Conservation (phyloP, 495 filamentous ascomycete species). For the Xylaria cubensis region DNA sequence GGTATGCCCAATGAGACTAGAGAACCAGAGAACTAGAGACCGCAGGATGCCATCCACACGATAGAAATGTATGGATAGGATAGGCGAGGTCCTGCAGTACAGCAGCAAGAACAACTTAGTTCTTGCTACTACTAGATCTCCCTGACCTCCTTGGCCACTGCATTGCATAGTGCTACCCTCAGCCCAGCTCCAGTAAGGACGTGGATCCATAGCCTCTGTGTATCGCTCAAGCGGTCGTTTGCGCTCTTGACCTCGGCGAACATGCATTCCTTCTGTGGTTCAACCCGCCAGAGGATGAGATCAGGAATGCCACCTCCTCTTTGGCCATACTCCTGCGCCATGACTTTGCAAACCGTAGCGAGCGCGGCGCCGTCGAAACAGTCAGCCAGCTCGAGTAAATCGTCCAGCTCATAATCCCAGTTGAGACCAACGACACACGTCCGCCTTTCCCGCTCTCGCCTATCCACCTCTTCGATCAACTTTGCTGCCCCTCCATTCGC, state of each 20-base stretch:
- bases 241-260: constrained; percentile 93
- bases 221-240: constrained; percentile 96
- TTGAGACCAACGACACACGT: constrained; percentile 90
- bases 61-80: constrained; percentile 7
- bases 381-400: constrained; percentile 79
- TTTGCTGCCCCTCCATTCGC: constrained; percentile 72
- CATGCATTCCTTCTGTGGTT: constrained; percentile 52
- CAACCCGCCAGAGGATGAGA: constrained; percentile 80
- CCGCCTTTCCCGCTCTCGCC: constrained; percentile 65
- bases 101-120: background rate
- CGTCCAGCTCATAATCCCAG: constrained; percentile 85
- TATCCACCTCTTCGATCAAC: constrained; percentile 73
- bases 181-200: constrained; percentile 85
- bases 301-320: constrained; percentile 91
- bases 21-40: background rate
- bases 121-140: constrained; percentile 38
- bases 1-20: background rate
- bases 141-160: constrained; percentile 74
- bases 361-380: constrained; percentile 83
- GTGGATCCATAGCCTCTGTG: constrained; percentile 96
- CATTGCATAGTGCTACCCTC: constrained; percentile 86
- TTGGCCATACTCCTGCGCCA: constrained; percentile 92
- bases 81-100: constrained; percentile 18
- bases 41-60: background rate
- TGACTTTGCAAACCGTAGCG: constrained; percentile 84